Evolutionary conservation across 1,139 yeast genomes (phyloP), one percentile per base, ranked within the genome.

Genomic region (Trichomonascaceae sp.): DNA sequence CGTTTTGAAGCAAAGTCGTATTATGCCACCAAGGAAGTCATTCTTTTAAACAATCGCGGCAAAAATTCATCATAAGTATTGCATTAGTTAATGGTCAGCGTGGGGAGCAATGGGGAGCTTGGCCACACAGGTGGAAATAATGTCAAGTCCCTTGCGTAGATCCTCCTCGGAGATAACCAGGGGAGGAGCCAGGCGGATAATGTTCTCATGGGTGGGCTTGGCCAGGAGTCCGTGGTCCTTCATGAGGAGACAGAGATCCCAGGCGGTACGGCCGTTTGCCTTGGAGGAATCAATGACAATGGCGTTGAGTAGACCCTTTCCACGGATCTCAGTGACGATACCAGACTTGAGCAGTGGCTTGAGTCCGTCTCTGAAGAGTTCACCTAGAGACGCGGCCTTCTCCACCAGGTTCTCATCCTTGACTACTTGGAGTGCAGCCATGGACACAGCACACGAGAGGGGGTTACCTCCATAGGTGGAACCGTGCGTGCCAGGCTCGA

Each of bases 401-500:
- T 81, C 84, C 25, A 79, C 89, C 54, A 87, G 69, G 27, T 76
- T 69, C 62, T 87, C 97, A 51, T 87, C 93, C 56, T 70, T 72
- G 40, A 87, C 84, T 37, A 89, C 97, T 52, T 84, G 72, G 49
- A 87, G 68, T 13, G 98, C 96, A 42, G 95, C 96, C 57, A 84
- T 77, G 43, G 97, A 93, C 26, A 85, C 96, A 41, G 85, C 74
- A 48, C 94, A 84, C 23, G 95, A 87, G 55, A 87, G 71, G 44
- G 98, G 96, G 64, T 85, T 89, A 59, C 98, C 98, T 59, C 98
- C 98, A 55, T 82, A 87, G 22, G 98, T 87, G 30, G 96, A 87
- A 34, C 97, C 98, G 59, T 87, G 97, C 31, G 95, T 82, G 39
- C 98, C 98, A 28, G 97, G 93, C 47, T 81, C 84, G 50, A 87